Base-by-base conservation (phyloP, 202 grass and related monocot species). In the Zoysia matrella region DNA sequence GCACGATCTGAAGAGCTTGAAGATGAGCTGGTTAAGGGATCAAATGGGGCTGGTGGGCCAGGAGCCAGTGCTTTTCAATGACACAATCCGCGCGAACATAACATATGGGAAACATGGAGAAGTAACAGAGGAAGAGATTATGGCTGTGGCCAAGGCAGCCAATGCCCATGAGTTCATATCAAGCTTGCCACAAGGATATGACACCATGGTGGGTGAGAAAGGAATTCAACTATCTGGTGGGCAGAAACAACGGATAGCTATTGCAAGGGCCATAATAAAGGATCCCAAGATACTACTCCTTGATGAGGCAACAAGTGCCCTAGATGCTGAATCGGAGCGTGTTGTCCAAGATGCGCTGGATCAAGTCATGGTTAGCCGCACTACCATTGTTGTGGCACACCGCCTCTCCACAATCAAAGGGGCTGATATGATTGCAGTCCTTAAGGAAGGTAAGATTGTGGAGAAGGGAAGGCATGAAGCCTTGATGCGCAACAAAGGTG, bases 161-260 rank as follows among this genome's bases (percentile, higher is more conserved):
- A 95, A 98, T 44, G 95, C 92, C 22, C 92, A 98, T 50, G 88
- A 95, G 55, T 98, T 95, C 79, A 85, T 98, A 81, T 98, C 95
- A 53, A 79, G 92, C 54, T 77, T 98, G 80, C 95, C 95, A 51
- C 85, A 91, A 71, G 95, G 95, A 48, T 98, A 95, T 9, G 30
- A 88, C 12, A 98, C 95, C 2, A 8, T 80, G 13, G 90, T 98
- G 0, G 95, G 95, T 3, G 92, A 98, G 76, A 90, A 88, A 86
- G 95, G 95, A 9, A 82, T 93, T 46, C 95, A 98, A 57, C 61
- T 98, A 18, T 98, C 95, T 39, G 92, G 90, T 48, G 92, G 95
- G 12, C 92, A 95, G 81, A 97, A 97, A 74, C 94, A 97, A 45
- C 76, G 90, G 0, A 68, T 94, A 60, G 94, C 94, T 18, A 94